Evolutionary conservation across 345 rosid species (phyloP).

Genomic region (Raphanus raphanistrum): DNA sequence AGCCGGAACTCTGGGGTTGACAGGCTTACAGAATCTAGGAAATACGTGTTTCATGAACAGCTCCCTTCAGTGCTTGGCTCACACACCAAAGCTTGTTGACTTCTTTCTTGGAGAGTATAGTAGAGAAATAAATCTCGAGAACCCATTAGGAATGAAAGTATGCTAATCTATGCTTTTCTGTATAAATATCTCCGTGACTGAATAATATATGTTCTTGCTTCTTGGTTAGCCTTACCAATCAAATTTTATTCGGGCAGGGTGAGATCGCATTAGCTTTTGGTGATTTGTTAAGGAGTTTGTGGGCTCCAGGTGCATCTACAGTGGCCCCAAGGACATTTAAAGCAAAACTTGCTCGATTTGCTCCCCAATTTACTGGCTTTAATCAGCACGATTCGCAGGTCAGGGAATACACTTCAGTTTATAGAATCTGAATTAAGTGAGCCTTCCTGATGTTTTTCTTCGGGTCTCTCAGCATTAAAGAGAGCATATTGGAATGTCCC

Average conservation of each 20-base stretch:
- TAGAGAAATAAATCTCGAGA: conserved; percentile 81
- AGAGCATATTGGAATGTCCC: conserved; percentile 7
- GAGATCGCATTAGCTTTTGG: conserved; percentile 97
- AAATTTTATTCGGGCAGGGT: conserved; percentile 54
- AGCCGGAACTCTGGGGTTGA: conserved; percentile 90
- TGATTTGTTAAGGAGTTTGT: conserved; percentile 80
- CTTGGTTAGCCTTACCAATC: conserved; percentile 21
- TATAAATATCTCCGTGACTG: conserved; percentile 14
- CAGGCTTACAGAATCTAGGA: conserved; percentile 97
- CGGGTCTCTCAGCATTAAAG: conserved; percentile 24
- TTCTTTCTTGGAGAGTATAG: conserved; percentile 89
- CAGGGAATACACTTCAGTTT: conserved; percentile 40
- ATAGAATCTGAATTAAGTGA: conserved; percentile 30
- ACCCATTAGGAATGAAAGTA: conserved; percentile 98
- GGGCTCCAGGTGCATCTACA: conserved; percentile 92
- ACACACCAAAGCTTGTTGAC: conserved; percentile 96
- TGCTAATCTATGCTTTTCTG: conserved; percentile 33
- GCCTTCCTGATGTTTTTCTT: conserved; percentile 29
- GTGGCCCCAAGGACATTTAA: conserved; percentile 89
- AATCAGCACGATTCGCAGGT: conserved; percentile 99
- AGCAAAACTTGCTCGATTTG: conserved; percentile 94
- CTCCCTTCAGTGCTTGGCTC: conserved; percentile 93
- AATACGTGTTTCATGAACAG: conserved; percentile 99
- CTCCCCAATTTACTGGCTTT: conserved; percentile 93
- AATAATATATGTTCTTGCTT: conserved; percentile 6